Conservation (phyloP, 306 rosid species). For the Lathyrus tuberosus region DNA sequence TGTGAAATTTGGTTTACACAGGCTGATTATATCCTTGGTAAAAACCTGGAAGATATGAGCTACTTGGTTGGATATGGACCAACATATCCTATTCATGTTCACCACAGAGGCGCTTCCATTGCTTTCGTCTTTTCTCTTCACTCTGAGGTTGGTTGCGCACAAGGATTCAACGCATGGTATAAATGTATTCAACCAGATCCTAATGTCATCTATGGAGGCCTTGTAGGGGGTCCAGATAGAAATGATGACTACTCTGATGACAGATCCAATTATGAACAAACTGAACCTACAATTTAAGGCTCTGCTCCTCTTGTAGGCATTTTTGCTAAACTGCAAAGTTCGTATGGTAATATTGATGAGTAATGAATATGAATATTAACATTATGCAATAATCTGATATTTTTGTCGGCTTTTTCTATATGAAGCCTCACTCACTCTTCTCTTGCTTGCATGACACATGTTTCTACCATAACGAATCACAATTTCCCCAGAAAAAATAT, state of each 20-base stretch:
- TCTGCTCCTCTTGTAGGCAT: conserved; percentile 80
- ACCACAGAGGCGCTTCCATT: conserved; percentile 89
- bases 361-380: not conserved
- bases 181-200: conserved; percentile 60
- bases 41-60: conserved; percentile 71
- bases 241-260: conserved; percentile 69
- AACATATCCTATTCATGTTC: conserved; percentile 68
- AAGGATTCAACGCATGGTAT: conserved; percentile 80
- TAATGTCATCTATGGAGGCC: conserved; percentile 67
- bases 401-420: conserved; percentile 9
- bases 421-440: conserved; percentile 15
- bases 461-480: conserved; percentile 38
- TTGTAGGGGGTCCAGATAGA: conserved; percentile 83
- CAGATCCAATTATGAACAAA: conserved; percentile 78
- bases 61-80: conserved; percentile 80
- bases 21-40: conserved; percentile 85
- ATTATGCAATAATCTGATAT: not conserved
- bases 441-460: conserved; percentile 39
- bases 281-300: conserved; percentile 81
- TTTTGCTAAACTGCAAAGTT: conserved; percentile 74
- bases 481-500: conserved; percentile 37
- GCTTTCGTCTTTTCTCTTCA: conserved; percentile 50
- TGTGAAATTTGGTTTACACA: conserved; percentile 30
- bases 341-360: conserved; percentile 54
- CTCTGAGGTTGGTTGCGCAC: conserved; percentile 61